Conservation (phyloP, 495 filamentous ascomycete genomes). For the Lasiosphaeris hirsuta region DNA sequence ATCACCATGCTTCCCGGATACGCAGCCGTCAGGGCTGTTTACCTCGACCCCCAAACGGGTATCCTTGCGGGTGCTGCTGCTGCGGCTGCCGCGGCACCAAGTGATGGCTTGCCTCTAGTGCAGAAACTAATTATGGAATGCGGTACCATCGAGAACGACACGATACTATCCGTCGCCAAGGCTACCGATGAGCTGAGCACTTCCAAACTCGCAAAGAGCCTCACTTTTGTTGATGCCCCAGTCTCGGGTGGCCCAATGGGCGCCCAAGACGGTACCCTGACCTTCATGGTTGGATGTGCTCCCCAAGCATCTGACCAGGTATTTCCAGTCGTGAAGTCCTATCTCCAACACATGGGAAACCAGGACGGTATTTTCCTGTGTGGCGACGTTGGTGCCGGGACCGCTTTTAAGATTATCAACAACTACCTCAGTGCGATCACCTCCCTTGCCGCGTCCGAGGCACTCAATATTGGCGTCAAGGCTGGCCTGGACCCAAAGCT, state of each 20-base stretch:
- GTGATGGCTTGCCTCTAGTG: not conserved
- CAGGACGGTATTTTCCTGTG: conserved; percentile 32
- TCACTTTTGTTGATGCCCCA: conserved; percentile 35
- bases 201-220: conserved; percentile 2
- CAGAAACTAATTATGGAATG: conserved; percentile 42
- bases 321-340: conserved; percentile 18
- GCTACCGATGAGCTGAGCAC: conserved; percentile 24
- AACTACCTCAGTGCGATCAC: conserved; percentile 42
- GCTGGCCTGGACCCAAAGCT: conserved; percentile 36
- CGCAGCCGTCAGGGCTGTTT: conserved; percentile 36
- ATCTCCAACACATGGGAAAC: conserved; percentile 29
- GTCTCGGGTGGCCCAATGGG: conserved; percentile 42
- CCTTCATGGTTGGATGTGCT: conserved; percentile 40
- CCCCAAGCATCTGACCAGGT: not conserved
- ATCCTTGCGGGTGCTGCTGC: conserved; percentile 29
- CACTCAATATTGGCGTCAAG: conserved; percentile 39
- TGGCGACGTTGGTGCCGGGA: conserved; percentile 33
- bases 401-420: conserved; percentile 41
- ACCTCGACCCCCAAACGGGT: conserved; percentile 37
- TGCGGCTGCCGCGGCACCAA: not conserved
- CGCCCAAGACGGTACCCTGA: conserved; percentile 42
- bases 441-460: conserved; percentile 38
- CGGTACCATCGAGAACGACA: conserved; percentile 44
- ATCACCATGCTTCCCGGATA: conserved; percentile 44
- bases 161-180: conserved; percentile 26